Percentiles rank a stretch among this genome's conserved stretches.
These are phyloP conservation scores for Prunus campanulata DNA, from an alignment of 306 rosid species.

Conservation along the genomic window DNA sequence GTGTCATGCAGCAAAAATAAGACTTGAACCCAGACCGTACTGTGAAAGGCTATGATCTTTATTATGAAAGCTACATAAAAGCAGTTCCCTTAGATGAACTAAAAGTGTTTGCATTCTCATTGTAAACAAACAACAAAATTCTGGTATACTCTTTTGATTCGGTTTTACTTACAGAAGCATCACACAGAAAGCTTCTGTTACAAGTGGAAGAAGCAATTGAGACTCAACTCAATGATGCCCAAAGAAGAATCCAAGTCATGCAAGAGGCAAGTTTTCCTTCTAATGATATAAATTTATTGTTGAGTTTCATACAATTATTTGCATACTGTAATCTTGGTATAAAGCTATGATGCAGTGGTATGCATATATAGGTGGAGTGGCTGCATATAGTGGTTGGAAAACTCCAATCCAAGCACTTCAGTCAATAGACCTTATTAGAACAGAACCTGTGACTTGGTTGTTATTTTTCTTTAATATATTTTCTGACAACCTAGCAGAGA, in stretches of 20 bases:
- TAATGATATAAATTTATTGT: slow-evolving; percentile 5
- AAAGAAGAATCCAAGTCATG: slow-evolving; percentile 59
- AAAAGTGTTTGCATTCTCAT: neutral
- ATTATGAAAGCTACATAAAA: neutral
- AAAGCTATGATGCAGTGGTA: slow-evolving; percentile 1
- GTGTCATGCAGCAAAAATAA: neutral
- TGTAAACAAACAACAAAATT: neutral
- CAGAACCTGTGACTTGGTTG: neutral
- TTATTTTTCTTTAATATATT: neutral
- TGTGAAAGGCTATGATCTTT: neutral
- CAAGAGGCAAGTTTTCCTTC: slow-evolving; percentile 61
- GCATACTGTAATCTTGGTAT: slow-evolving; percentile 16
- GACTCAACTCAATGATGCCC: slow-evolving; percentile 63
- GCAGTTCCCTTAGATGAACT: neutral
- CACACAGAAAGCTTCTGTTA: slow-evolving; percentile 64
- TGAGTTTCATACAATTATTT: slow-evolving; percentile 12
- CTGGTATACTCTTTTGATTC: slow-evolving; percentile 19
- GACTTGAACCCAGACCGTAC: neutral
- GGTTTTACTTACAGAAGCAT: slow-evolving; percentile 53
- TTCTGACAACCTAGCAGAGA: neutral
- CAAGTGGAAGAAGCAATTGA: slow-evolving; percentile 75
- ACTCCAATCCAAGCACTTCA: slow-evolving; percentile 10
- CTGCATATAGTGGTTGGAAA: no score
- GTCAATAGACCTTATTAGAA: slow-evolving; percentile 2
- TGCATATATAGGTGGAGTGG: neutral